Conservation (phyloP, 371 early-diverging fungal genomes). For the Mucor saturninus region DNA sequence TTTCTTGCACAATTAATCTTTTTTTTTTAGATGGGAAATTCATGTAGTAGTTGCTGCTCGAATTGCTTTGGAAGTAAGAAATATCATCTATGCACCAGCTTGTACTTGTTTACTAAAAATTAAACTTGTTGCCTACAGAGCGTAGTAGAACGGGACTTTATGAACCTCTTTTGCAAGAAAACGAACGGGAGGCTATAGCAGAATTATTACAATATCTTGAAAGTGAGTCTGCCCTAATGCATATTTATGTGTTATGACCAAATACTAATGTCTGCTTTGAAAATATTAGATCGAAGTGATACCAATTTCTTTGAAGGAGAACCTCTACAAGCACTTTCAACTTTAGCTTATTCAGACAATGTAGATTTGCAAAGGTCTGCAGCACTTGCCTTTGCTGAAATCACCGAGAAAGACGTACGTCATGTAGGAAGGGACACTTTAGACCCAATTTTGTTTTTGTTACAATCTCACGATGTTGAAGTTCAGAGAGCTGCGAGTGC, state of each 20-base stretch:
- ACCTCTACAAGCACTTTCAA: constrained; percentile 81
- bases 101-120: constrained; percentile 2
- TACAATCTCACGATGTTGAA: constrained; percentile 86
- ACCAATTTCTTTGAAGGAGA: constrained; percentile 90
- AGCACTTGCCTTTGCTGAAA: constrained; percentile 90
- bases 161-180: constrained; percentile 82
- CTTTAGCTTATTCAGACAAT: constrained; percentile 84
- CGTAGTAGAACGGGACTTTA: constrained; percentile 57
- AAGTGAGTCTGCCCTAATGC: constrained; percentile 55
- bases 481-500: constrained; percentile 90
- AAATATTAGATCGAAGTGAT: constrained; percentile 65
- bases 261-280: neutral
- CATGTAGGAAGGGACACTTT: constrained; percentile 80
- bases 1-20: neutral
- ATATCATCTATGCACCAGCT: neutral
- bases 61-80: constrained; percentile 56
- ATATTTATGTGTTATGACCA: neutral
- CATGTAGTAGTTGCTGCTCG: constrained; percentile 42
- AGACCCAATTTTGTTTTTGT: constrained; percentile 82
- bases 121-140: constrained; percentile 25
- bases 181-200: constrained; percentile 86
- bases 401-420: constrained; percentile 88
- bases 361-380: constrained; percentile 88
- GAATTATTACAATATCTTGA: constrained; percentile 83
- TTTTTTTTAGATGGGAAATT: constrained; percentile 19